These are phyloP conservation scores for Dryadomyces quercus-mongolicae DNA, from an alignment of 2,329 filamentous ascomycete genomes.

Conservation along the genomic window DNA sequence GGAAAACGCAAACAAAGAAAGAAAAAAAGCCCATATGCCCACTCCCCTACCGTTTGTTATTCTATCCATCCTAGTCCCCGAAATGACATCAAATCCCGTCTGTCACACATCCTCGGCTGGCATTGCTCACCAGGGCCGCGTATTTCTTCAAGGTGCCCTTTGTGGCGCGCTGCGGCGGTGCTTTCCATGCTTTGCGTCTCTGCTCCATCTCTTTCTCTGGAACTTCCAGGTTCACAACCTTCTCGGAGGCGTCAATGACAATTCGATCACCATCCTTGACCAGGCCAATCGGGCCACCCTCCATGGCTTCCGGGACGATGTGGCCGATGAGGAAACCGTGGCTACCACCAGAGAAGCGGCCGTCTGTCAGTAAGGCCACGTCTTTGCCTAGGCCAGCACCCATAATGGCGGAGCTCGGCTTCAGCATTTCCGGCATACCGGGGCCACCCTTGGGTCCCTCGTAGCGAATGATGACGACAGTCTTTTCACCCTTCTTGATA, in stretches of 20 bases:
- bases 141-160: conserved; percentile 63
- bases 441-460: conserved; percentile 89
- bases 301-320: conserved; percentile 77
- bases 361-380: conserved; percentile 62
- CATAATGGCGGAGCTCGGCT: conserved; percentile 88
- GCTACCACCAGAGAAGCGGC: conserved; percentile 66
- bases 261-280: conserved; percentile 73
- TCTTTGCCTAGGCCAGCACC: conserved; percentile 71
- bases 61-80: neutral
- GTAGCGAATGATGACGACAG: conserved; percentile 84
- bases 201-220: conserved; percentile 50
- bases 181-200: conserved; percentile 48
- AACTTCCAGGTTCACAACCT: conserved; percentile 55
- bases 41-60: neutral
- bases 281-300: conserved; percentile 73
- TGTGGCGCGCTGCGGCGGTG: conserved; percentile 44
- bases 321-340: conserved; percentile 84
- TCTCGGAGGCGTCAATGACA: conserved; percentile 69
- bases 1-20: neutral
- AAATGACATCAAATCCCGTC: conserved; percentile 21
- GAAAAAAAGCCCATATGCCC: conserved; percentile 1
- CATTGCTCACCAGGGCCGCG: conserved; percentile 45
- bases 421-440: conserved; percentile 91
- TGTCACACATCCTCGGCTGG: conserved; percentile 48
- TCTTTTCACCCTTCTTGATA: conserved; percentile 77